Conservation (phyloP, 768 basidiomycete species). For the Amanita pallidorosea region DNA sequence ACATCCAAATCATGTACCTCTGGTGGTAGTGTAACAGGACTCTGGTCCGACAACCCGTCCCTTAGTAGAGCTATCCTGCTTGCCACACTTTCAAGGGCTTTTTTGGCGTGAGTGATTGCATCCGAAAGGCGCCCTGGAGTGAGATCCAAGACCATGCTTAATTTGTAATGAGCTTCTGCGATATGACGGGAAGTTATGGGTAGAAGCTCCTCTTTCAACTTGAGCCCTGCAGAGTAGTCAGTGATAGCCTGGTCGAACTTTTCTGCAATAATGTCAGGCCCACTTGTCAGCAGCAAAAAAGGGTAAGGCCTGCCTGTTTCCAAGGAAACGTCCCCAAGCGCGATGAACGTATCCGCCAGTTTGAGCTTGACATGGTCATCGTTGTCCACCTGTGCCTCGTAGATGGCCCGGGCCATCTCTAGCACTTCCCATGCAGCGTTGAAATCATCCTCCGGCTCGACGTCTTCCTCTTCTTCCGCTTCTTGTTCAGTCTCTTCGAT, state of each 20-base stretch:
- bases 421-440: slow-evolving; percentile 97
- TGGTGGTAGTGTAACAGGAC: slow-evolving; percentile 17
- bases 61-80: slow-evolving; percentile 53
- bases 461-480: slow-evolving; percentile 54
- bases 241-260: slow-evolving; percentile 92
- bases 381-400: slow-evolving; percentile 53
- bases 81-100: slow-evolving; percentile 71
- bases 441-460: slow-evolving; percentile 91
- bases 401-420: slow-evolving; percentile 87
- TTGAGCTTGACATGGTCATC: slow-evolving; percentile 62
- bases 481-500: slow-evolving; percentile 39
- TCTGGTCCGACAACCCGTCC: slow-evolving; percentile 29
- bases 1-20: slow-evolving; percentile 23
- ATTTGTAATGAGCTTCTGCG: slow-evolving; percentile 89
- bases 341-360: slow-evolving; percentile 84
- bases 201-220: slow-evolving; percentile 62
- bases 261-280: slow-evolving; percentile 34
- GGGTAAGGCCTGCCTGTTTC: slow-evolving; percentile 69
- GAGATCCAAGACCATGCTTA: slow-evolving; percentile 88
- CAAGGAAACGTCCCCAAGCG: slow-evolving; percentile 91
- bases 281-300: background rate
- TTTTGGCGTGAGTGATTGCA: slow-evolving; percentile 72
- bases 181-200: slow-evolving; percentile 88
- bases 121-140: slow-evolving; percentile 77
- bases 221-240: slow-evolving; percentile 74